These are phyloP conservation scores for Microbotryum lychnidis-dioicae DNA, from an alignment of 1,284 basidiomycete species.

Conservation along the genomic window DNA sequence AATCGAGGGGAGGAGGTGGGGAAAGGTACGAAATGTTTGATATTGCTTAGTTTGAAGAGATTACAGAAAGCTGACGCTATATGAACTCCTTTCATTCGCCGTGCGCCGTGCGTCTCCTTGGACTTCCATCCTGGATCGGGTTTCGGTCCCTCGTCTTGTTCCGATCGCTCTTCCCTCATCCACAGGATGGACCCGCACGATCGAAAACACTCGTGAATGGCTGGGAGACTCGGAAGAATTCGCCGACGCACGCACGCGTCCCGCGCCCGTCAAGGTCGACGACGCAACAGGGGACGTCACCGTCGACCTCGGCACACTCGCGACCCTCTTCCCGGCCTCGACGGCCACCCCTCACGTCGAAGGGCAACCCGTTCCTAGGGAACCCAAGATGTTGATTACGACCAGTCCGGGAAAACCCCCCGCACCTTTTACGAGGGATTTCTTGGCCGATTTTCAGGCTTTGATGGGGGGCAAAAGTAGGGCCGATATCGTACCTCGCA, in stretches of 20 bases:
- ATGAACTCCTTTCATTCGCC: too few relatives aligned
- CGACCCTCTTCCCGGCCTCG: slow-evolving; percentile 34
- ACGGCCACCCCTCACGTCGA: slow-evolving; percentile 47
- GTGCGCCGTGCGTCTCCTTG: too few relatives aligned
- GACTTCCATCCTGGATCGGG: too few relatives aligned
- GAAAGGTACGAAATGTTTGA: slow-evolving; percentile 31
- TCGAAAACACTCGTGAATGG: slow-evolving; percentile 90
- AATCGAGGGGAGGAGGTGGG: slow-evolving; percentile 42
- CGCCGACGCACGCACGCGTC: slow-evolving; percentile 40
- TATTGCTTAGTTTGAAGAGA: not conserved
- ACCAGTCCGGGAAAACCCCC: slow-evolving; percentile 81
- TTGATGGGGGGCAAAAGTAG: slow-evolving; percentile 67
- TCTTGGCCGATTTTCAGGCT: slow-evolving; percentile 82
- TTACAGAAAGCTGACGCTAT: not conserved
- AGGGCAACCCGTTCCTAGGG: slow-evolving; percentile 46
- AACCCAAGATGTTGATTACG: slow-evolving; percentile 81
- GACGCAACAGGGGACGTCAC: slow-evolving; percentile 36
- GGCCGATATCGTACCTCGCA: slow-evolving; percentile 81
- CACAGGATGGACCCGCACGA: slow-evolving; percentile 53
- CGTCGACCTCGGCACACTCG: slow-evolving; percentile 34
- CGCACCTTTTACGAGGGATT: slow-evolving; percentile 59
- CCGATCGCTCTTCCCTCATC: slow-evolving; percentile 3
- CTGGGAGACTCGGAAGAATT: slow-evolving; percentile 66
- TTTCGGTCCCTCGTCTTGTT: not conserved
- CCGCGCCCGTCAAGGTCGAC: slow-evolving; percentile 31